Conservation (phyloP, 2,329 filamentous ascomycete species). For the Blastomyces gilchristii region DNA sequence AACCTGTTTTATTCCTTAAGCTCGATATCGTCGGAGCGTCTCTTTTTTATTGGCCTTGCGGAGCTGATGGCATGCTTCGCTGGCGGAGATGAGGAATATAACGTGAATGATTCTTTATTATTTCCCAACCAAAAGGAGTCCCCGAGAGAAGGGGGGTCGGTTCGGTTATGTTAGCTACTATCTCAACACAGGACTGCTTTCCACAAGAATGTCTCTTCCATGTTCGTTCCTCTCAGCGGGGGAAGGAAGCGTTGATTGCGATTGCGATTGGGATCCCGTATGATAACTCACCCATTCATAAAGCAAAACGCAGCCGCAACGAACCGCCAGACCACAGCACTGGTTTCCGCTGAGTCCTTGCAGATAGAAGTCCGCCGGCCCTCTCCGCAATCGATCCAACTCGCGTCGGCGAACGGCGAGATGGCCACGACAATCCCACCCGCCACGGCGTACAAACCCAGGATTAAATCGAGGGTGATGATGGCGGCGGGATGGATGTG, state of each 20-base stretch:
- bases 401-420: constrained; percentile 1
- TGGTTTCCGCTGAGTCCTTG: not conserved
- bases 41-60: not conserved
- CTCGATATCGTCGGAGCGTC: constrained; percentile 3
- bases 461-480: constrained; percentile 18
- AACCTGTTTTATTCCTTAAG: not conserved
- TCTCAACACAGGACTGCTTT: not conserved
- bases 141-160: not conserved
- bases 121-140: too few relatives aligned
- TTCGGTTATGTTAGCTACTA: not conserved
- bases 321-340: constrained; percentile 7
- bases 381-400: constrained; percentile 6
- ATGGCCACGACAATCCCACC: constrained; percentile 2
- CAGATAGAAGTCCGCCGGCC: constrained; percentile 5
- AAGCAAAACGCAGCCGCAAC: constrained; percentile 6
- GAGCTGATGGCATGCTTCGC: not conserved
- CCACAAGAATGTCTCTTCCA: not conserved
- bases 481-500: not conserved
- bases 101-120: constrained; percentile 2
- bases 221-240: not conserved
- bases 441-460: constrained; percentile 17
- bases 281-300: constrained; percentile 5
- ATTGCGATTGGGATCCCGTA: too few relatives aligned
- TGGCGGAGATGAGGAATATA: constrained; percentile 1
- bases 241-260: not conserved